Conservation (phyloP, 75 land plant genomes). For the Cryptomeria japonica region DNA sequence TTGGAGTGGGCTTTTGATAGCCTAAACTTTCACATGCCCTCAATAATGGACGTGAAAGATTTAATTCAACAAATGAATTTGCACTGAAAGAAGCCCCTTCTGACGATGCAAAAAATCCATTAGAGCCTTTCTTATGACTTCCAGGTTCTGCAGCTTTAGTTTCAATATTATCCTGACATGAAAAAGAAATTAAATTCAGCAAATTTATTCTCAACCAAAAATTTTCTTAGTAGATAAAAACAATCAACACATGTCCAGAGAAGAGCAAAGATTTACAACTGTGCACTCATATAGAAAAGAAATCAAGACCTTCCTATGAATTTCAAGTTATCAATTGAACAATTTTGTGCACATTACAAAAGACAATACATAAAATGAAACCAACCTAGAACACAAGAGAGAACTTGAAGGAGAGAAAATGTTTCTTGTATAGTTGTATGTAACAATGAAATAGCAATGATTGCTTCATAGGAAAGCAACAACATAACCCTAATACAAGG, state of each 20-base stretch:
- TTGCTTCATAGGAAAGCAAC: no score
- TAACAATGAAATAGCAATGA: no score
- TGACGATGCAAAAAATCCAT: conserved; percentile 56
- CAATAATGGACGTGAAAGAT: conserved; percentile 86
- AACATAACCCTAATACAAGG: no score
- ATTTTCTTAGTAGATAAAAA: not conserved
- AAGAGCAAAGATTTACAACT: not conserved
- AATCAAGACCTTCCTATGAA: not conserved
- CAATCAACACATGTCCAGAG: not conserved
- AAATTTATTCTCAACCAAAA: not conserved
- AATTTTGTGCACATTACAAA: not conserved
- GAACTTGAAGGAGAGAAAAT: no score
- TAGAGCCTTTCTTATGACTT: conserved; percentile 15
- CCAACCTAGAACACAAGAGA: no score
- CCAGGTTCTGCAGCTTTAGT: conserved; percentile 6
- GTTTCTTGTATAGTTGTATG: no score
- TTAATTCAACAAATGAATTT: conserved; percentile 85
- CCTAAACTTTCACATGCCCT: conserved; percentile 91
- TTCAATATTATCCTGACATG: not conserved
- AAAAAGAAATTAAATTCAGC: not conserved
- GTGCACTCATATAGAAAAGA: not conserved
- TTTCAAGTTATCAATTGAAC: not conserved
- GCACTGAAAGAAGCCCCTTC: conserved; percentile 87
- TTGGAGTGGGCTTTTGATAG: conserved; percentile 89
- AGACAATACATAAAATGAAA: no score